Conservation (phyloP, 73 alveolate species). For the Paramecium octaurelia region DNA sequence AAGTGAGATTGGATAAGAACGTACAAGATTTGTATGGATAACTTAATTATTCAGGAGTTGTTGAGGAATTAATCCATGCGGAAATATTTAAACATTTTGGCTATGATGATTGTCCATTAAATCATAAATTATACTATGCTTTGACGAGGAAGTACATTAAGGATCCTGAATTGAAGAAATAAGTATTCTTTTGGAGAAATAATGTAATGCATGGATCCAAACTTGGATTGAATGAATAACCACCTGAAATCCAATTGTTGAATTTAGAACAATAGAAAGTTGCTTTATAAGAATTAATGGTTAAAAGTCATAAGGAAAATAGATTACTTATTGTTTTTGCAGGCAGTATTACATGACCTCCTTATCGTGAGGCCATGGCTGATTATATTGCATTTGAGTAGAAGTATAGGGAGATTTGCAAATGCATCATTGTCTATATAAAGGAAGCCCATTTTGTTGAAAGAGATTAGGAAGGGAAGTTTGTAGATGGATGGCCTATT, state of each 20-base stretch:
- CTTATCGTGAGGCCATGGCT: constrained; percentile 33
- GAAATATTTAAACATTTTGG: constrained; percentile 31
- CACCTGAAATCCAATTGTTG: not conserved
- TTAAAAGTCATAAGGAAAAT: not conserved
- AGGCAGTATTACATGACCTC: constrained; percentile 47
- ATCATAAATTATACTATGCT: constrained; percentile 23
- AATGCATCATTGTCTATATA: not conserved
- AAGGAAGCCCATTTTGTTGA: constrained; percentile 49
- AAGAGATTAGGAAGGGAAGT: not conserved
- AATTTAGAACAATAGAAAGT: not conserved
- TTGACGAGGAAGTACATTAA: constrained; percentile 30
- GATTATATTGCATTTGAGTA: constrained; percentile 43
- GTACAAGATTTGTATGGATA: not conserved
- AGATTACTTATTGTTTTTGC: not conserved
- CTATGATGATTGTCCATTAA: constrained; percentile 18
- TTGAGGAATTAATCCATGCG: constrained; percentile 34
- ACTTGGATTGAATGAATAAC: not conserved
- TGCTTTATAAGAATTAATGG: not conserved
- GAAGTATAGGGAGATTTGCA: not conserved
- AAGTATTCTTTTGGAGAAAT: constrained; percentile 47
- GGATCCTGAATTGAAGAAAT: not conserved
- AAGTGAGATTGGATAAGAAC: constrained; percentile 4
- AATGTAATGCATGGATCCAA: constrained; percentile 43
- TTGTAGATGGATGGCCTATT: constrained; percentile 56
- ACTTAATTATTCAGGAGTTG: constrained; percentile 2